Evolutionary conservation across 148 eudicot species (phyloP), one percentile per base, ranked within the genome.

Genomic region (Silene latifolia): DNA sequence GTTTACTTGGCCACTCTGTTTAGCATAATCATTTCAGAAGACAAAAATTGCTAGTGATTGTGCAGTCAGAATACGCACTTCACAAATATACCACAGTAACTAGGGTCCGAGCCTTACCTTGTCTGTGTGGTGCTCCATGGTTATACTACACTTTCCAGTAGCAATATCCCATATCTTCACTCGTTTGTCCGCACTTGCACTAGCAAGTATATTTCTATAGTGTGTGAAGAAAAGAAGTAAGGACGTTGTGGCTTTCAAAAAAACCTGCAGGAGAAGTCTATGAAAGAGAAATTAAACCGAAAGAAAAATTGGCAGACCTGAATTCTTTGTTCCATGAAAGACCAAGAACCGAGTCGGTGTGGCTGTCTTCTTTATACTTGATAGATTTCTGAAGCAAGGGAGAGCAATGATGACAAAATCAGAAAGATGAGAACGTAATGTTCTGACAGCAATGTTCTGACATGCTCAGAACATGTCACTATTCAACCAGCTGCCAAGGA

Each of bases 271-370:
- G 9, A 58, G 19, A 15, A 17, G 60, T 39, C 19, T 59, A 20
- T 46, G 56, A 21, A 71, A 48, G 12, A 68, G 13, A 51, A 54
- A 18, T 6, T 15, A 47, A 39, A 65, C 48, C 23, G 47, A 68
- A 20, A 48, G 53, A 23, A 69, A 42, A 62, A 59, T 63, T 74
- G 59, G 65, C 24, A 72, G 17, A 85, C 97, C 97, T 92, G 87
- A 84, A 89, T 72, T 89, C 93, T 80, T 89, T 94, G 86, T 94
- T 95, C 98, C 97, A 92, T 59, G 98, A 88, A 80, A 95, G 96
- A 75, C 93, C 96, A 71, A 92, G 91, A 54, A 95, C 96, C 19
- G 98, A 76, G 76, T 90, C 98, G 2, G 96, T 90, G 81, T 94
- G 98, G 80, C 98, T 94, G 67, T 82, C 98, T 59, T 85, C 81